phyloP scores from a whole-genome alignment of 1,284 basidiomycete species.

The Boletus austroedulis region DNA sequence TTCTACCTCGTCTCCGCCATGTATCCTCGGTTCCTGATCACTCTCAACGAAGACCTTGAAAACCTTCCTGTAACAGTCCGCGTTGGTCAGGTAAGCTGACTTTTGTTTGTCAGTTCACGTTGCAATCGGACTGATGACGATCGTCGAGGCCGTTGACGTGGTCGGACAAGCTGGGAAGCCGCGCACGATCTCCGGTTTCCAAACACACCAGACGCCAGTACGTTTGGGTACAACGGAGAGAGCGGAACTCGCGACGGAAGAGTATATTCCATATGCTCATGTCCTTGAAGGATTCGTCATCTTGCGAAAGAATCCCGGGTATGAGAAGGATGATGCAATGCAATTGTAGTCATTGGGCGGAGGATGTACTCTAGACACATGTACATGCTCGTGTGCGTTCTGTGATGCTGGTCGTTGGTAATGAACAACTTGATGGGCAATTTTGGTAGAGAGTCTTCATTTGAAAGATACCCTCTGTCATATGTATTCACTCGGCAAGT shows the following conservation, averaged over 20 bases:
- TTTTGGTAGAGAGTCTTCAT: neutral
- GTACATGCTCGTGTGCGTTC: neutral
- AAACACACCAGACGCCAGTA: conserved; percentile 96
- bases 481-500: too few relatives aligned
- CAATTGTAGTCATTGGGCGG: conserved; percentile 48
- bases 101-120: neutral
- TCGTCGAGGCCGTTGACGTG: conserved; percentile 73
- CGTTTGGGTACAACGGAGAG: conserved; percentile 91
- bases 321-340: conserved; percentile 81
- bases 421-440: neutral
- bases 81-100: conserved; percentile 75
- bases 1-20: conserved; percentile 95
- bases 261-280: conserved; percentile 88
- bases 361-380: conserved; percentile 8
- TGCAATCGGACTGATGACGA: neutral
- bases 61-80: conserved; percentile 87
- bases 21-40: conserved; percentile 98
- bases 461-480: too few relatives aligned
- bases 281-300: conserved; percentile 91
- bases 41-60: conserved; percentile 88
- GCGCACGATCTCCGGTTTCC: conserved; percentile 90
- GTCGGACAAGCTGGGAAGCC: conserved; percentile 92
- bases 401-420: neutral
- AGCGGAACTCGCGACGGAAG: conserved; percentile 95
- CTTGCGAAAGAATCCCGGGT: conserved; percentile 83